These are phyloP conservation scores for Pisolithus orientalis DNA, from an alignment of 768 basidiomycete genomes.

Conservation along the genomic window DNA sequence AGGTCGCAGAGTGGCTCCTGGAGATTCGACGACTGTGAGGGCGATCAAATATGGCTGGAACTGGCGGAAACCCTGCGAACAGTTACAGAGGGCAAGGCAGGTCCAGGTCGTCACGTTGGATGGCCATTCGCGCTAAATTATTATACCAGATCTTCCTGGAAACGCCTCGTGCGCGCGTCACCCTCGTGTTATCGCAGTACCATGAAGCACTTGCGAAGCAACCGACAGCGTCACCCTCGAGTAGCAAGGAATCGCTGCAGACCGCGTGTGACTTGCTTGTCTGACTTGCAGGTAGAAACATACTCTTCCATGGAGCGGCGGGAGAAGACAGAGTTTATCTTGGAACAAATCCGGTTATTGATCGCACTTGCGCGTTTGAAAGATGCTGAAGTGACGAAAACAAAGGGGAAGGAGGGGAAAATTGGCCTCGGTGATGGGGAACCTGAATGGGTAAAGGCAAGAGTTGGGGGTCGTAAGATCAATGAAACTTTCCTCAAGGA, in stretches of 20 bases:
- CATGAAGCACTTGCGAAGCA: constrained; percentile 64
- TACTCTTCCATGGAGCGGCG: constrained; percentile 97
- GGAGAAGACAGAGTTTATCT: constrained; percentile 97
- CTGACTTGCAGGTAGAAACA: constrained; percentile 96
- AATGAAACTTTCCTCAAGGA: constrained; percentile 91
- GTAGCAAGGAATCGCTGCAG: constrained; percentile 62
- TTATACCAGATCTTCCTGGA: constrained; percentile 83
- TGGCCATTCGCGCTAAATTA: constrained; percentile 1
- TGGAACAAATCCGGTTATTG: constrained; percentile 94
- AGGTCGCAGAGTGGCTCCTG: constrained; percentile 74
- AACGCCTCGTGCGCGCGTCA: constrained; percentile 92
- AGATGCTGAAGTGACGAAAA: constrained; percentile 55
- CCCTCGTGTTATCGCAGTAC: constrained; percentile 76
- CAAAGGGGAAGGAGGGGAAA: constrained; percentile 46
- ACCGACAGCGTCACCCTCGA: constrained; percentile 32
- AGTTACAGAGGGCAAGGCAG: constrained; percentile 95
- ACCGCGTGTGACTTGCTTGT: constrained; percentile 88
- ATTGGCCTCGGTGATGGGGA: constrained; percentile 66
- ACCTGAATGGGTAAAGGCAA: constrained; percentile 88
- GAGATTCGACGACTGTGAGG: constrained; percentile 63
- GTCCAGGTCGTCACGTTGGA: constrained; percentile 14
- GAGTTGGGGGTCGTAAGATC: constrained; percentile 88
- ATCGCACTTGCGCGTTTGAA: constrained; percentile 71
- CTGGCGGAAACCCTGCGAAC: constrained; percentile 82
- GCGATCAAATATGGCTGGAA: constrained; percentile 75